Evolutionary conservation across 768 basidiomycete species (phyloP), one percentile per base, ranked within the genome.

Genomic region (Lentinus tigrinus): DNA sequence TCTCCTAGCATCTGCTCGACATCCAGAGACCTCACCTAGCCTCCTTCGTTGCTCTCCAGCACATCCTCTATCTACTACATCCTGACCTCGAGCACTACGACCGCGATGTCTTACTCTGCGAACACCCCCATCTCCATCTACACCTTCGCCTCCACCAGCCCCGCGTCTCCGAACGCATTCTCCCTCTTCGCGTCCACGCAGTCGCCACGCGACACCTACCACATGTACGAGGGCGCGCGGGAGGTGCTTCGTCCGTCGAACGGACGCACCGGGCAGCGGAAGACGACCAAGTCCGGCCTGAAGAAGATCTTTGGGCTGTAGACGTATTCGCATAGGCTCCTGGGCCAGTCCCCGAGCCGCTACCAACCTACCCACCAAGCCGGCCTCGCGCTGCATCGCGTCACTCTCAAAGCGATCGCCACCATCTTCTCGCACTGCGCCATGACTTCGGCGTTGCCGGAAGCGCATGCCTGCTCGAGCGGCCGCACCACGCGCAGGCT

Each of bases 301-400:
- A 65, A 61, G 59, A 65, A 61, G 58, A 46, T 63, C 39, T 62
- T 65, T 40, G 52, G 64, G 53, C 62, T 65, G 19, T 64, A 52
- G 47, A 48, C 14, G 28, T n/a, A 10, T 13, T 21, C 6, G 19
- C 49, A 13, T 16, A 10, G n/a, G 31, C 31, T 23, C 19, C 4
- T n/a, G 17, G 23, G 24, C 27, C 2, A 2, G 9, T 34, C 31
- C 31, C 26, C 47, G 47, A 19, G 17, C 43, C 43, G 17, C 4
- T 36, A 16, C 19, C 27, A 14, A 1, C 10, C 27, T 0, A 31
- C 13, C n/a, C 16, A 7, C 3, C 0, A 19, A 0, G 21, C 9
- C 1, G 13, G 1, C 6, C 3, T 8, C 39, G 19, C 39, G 14
- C 2, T 16, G 39, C 39, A 16, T 16, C 14, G 6, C 2, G 3